These are phyloP conservation scores for Euphorbia schlechtendalii DNA, from an alignment of 441 rosid species.

Conservation along the genomic window DNA sequence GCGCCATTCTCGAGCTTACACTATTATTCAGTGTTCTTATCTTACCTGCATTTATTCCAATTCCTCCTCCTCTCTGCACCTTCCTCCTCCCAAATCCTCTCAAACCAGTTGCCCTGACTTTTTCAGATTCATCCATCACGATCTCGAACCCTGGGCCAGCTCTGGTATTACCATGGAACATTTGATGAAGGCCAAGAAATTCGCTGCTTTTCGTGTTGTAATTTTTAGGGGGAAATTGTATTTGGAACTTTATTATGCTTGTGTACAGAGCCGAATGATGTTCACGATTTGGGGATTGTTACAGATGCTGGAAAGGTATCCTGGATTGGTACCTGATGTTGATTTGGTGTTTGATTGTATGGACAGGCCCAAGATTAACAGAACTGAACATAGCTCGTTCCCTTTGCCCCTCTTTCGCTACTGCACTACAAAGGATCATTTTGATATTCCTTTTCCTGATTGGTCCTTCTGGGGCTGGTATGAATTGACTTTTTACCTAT, in stretches of 20 bases:
- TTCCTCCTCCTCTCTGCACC: not conserved
- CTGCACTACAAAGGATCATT: slow-evolving; percentile 63
- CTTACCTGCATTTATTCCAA: slow-evolving; percentile 50
- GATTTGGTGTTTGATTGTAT: slow-evolving; percentile 96
- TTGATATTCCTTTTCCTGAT: slow-evolving; percentile 91
- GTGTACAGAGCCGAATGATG: slow-evolving; percentile 85
- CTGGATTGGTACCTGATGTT: slow-evolving; percentile 78
- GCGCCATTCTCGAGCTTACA: slow-evolving; percentile 46
- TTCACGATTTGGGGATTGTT: slow-evolving; percentile 81
- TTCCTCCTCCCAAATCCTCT: slow-evolving; percentile 14
- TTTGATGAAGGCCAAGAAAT: slow-evolving; percentile 36
- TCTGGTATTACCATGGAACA: slow-evolving; percentile 49
- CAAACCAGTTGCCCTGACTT: slow-evolving; percentile 29
- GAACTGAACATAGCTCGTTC: slow-evolving; percentile 35
- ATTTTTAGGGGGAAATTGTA: slow-evolving; percentile 55
- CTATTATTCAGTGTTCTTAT: slow-evolving; percentile 74
- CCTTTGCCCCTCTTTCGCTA: slow-evolving; percentile 77
- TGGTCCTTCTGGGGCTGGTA: slow-evolving; percentile 99
- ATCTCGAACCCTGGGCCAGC: slow-evolving; percentile 67
- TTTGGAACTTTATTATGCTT: slow-evolving; percentile 71
- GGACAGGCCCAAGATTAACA: slow-evolving; percentile 68
- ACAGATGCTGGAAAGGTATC: slow-evolving; percentile 70
- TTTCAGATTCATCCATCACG: slow-evolving; percentile 58
- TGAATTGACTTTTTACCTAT: slow-evolving; percentile 6
- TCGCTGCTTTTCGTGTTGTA: slow-evolving; percentile 66